Base-by-base conservation (phyloP, 495 filamentous ascomycete species). In the Xeromyces bisporus region DNA sequence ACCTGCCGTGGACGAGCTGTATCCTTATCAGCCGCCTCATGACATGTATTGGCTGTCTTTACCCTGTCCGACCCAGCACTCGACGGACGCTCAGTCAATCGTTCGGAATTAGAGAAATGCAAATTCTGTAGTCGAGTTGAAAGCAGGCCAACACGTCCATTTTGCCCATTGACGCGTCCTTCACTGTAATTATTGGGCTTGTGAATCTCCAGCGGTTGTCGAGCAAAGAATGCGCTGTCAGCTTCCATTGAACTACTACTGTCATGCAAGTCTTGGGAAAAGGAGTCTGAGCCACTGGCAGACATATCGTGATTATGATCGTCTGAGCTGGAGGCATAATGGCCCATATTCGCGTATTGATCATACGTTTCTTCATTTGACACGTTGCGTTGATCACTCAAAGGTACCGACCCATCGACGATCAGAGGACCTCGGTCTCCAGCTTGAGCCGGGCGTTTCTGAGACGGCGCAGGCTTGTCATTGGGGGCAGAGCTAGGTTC, bases 391-490 rank as follows among this genome's bases (percentile, higher is more conserved):
- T 34, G 40, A 23, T 60, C 53, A 39, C 44, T 53, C 6, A 48
- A 50, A 18, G 51, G 53, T 17, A 62, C 55, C 8, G 61, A 58
- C 9, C 57, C 55, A 48, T 62, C 55, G 6, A 64, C 53, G 29
- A 64, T 62, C 39, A 64, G 35, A 20, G 60, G 61, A 24, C 53
- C 49, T 15, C 57, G 49, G 33, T 56, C 49, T 15, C 36, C 35
- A 18, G 48, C 37, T 8, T 46, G 40, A 2, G 40, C 36, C 4
- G 48, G 39, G 11, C 40, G 46, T 31, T 36, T 50, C 25, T 35
- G 46, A 12, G 36, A 28, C 6, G 33, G 31, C 7, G 41, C 34
- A 8, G 39, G 13, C 20, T 48, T 50, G 13, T 37, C 26, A 3
- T 29, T 32, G 12, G 39, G 21, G 1, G 42, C 31, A 15, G 46